These are phyloP conservation scores for Leucocoprinus leucothites DNA, from an alignment of 768 basidiomycete species.

Conservation along the genomic window DNA sequence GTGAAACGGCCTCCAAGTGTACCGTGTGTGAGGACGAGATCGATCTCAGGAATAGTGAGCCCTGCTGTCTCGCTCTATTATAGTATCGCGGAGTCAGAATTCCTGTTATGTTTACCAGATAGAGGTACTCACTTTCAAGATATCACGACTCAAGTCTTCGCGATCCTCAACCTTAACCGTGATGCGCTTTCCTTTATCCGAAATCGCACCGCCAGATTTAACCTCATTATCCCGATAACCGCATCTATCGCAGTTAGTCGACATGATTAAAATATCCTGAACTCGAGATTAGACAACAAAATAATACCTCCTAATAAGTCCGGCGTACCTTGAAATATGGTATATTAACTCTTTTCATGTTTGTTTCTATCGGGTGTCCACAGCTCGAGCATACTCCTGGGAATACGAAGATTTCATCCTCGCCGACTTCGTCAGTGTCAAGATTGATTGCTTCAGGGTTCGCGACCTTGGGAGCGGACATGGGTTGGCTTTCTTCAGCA, in stretches of 20 bases:
- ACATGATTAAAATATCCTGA: constrained; percentile 96
- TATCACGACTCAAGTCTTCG: constrained; percentile 90
- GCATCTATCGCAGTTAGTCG: constrained; percentile 92
- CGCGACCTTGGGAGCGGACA: constrained; percentile 13
- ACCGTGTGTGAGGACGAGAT: constrained; percentile 86
- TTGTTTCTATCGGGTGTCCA: constrained; percentile 75
- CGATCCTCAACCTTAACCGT: constrained; percentile 87
- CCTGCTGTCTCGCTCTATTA: constrained; percentile 89
- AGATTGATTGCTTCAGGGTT: constrained; percentile 17
- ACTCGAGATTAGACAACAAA: background rate
- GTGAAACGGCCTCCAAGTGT: constrained; percentile 98
- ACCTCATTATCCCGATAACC: constrained; percentile 98
- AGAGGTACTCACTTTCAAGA: constrained; percentile 78
- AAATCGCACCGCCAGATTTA: constrained; percentile 90
- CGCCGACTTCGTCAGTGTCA: constrained; percentile 35
- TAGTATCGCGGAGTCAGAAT: background rate
- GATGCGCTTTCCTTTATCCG: constrained; percentile 82
- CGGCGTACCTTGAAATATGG: constrained; percentile 89
- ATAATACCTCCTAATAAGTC: background rate
- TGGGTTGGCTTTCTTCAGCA: constrained; percentile 35
- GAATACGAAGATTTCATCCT: constrained; percentile 90
- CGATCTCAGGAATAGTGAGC: constrained; percentile 89
- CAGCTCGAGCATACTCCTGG: constrained; percentile 88
- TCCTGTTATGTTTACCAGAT: background rate
- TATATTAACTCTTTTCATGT: constrained; percentile 95